A percentile compares a stretch with the other conserved stretches of the same genome.
Evolutionary conservation across 345 rosid species (phyloP).

Genomic region (Citrus glauca): DNA sequence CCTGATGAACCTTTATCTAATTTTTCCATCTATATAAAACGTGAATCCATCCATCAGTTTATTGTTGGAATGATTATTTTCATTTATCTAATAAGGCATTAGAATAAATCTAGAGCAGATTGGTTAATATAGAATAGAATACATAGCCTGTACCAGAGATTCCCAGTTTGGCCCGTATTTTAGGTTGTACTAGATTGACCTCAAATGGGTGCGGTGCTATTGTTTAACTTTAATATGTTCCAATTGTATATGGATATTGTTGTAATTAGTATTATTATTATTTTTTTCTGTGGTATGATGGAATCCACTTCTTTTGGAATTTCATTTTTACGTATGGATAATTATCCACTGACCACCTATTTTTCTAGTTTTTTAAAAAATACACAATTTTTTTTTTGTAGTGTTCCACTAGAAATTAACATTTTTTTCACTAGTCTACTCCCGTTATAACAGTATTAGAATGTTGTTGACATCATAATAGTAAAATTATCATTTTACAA

Average conservation of each 20-base stretch:
- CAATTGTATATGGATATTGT: constrained; percentile 15
- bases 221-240: constrained; percentile 10
- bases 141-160: background rate
- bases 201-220: background rate
- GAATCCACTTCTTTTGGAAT: background rate
- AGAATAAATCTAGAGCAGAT: background rate
- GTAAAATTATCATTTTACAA: no score
- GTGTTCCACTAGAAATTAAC: no score
- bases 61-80: background rate
- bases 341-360: no score
- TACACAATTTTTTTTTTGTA: no score
- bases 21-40: background rate
- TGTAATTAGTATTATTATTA: constrained; percentile 6
- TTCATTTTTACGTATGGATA: background rate
- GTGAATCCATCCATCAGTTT: background rate
- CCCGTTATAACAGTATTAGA: no score
- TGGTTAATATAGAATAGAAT: constrained; percentile 2
- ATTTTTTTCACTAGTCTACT: no score
- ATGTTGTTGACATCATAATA: no score
- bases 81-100: background rate
- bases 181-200: background rate
- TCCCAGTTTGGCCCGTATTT: background rate
- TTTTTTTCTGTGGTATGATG: background rate
- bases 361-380: no score
- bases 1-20: background rate